Evolutionary conservation across 2,329 filamentous ascomycete species (phyloP), one percentile per base, ranked within the genome.

Genomic region (Colletotrichum sp.): DNA sequence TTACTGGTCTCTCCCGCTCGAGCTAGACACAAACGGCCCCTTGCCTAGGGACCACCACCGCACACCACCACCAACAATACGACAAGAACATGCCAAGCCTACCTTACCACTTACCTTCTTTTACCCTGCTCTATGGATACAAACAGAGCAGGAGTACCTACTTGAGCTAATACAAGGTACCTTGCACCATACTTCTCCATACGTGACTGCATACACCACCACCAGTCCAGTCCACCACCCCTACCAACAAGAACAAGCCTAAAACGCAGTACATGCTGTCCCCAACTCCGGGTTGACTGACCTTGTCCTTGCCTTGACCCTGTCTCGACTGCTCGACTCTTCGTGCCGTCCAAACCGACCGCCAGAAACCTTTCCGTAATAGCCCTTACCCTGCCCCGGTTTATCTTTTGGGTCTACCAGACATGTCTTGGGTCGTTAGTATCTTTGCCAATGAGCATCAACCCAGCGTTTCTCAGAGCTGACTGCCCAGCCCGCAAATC

Each of bases 391-490:
- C 64, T 69, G 74, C 74, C 74, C 74, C 74, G 34, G 32, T 76
- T 76, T 74, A 76, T 76, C 74, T 73, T 69, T 55, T 74, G 74
- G 74, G 70, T 61, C 74, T 76, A 32, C 65, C 44, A 74, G 65
- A 69, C 74, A 66, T 74, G 74, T 76, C 74, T 76, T 74, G 70
- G 69, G 34, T 44, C 27, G 19, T 36, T 64, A 25, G 73, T 76
- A 73, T 63, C 70, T 69, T 69, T 69, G 32, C 70, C 59, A 64
- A 73, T 65, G 64, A 61, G 34, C 63, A 22, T 68, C 49, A 34
- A 49, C 39, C 34, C 34, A 76, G 39, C 36, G 64, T 69, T 61
- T 39, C 69, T 59, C 44, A 59, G 44, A 49, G 74, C 74, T 76
- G 64, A 76, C 74, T 73, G 74, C 73, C 73, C 73, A 76, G 73